Evolutionary conservation across 306 rosid genomes (phyloP), one percentile per base, ranked within the genome.

Genomic region (Cucurbita moschata): DNA sequence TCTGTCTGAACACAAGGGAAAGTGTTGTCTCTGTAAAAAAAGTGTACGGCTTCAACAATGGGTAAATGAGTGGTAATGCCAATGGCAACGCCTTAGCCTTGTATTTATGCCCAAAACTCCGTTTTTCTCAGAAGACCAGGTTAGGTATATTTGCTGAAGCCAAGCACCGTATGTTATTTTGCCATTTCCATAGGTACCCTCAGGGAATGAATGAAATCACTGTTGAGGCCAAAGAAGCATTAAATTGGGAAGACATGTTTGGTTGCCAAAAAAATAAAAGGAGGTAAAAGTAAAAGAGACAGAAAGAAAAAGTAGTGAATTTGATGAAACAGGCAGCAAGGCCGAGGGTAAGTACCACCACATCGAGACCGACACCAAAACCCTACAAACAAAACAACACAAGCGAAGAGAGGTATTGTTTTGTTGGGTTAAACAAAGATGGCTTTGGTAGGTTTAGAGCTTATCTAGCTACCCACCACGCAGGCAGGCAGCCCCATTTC

Each of bases 141-240:
- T 4, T 86, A 86, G 95, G 90, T 88, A 89, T 90, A 92, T 89
- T 89, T 89, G 92, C 89, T 30, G 35, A 30, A 30, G 35, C 86
- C 95, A 88, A 86, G 92, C 89, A 89, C 82, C 65, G 86, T 76
- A 86, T 84, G 88, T 85, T 87, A 44, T 67, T 73, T 76, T 72
- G 16, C 66, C 10, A 1, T 76, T 84, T 76, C 88, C 92, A 59
- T 43, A 1, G 59, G 52, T 86, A 61, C 46, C 88, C 92, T 80
- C 76, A n/a, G 4, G 66, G 76, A 49, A 72, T 62, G 10, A 2
- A 2, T 8, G 14, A 44, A 81, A 71, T 54, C 26, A 71, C 75
- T 9, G 2, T 71, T 63, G n/a, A 44, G 64, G 65, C 81, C 73
- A 64, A 30, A 64, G 6, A 39, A 63, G 71, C 51, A 64, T 43